phyloP scores from a whole-genome alignment of 2,329 filamentous ascomycete species.

The Colletotrichum sansevieriae region DNA sequence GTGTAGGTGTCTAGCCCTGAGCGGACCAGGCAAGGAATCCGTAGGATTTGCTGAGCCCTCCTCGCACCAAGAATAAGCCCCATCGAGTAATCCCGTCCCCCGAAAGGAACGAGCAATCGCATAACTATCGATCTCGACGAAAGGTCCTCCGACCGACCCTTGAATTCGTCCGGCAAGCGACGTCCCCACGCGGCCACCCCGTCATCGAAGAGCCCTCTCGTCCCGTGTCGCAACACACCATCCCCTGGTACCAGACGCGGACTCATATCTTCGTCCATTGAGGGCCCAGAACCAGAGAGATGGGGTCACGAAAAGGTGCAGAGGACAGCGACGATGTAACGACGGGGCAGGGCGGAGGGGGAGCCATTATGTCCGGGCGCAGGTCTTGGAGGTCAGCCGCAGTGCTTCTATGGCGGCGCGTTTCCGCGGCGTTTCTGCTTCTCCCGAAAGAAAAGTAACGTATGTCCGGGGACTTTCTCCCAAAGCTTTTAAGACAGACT shows the following conservation, averaged over 20 bases:
- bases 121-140: slow-evolving; percentile 98
- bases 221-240: slow-evolving; percentile 39
- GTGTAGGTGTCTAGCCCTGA: slow-evolving; percentile 45
- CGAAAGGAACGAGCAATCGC: slow-evolving; percentile 80
- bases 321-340: slow-evolving; percentile 58
- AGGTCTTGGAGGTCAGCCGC: slow-evolving; percentile 84
- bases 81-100: slow-evolving; percentile 91
- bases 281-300: slow-evolving; percentile 56
- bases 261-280: slow-evolving; percentile 91
- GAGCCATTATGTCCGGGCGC: slow-evolving; percentile 59
- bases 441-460: slow-evolving; percentile 58
- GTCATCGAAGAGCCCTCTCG: slow-evolving; percentile 45
- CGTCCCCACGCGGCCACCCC: slow-evolving; percentile 46
- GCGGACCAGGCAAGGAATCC: slow-evolving; percentile 11
- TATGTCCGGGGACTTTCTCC: slow-evolving; percentile 99
- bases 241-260: slow-evolving; percentile 63
- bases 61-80: slow-evolving; percentile 99
- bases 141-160: slow-evolving; percentile 68
- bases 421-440: slow-evolving; percentile 79
- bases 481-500: slow-evolving; percentile 76
- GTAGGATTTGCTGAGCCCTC: slow-evolving; percentile 67
- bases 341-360: slow-evolving; percentile 55
- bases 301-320: slow-evolving; percentile 28
- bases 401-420: slow-evolving; percentile 99
- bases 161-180: slow-evolving; percentile 46